Evolutionary conservation across 2,329 filamentous ascomycete genomes (phyloP), one percentile per base, ranked within the genome.

Genomic region (Rutstroemia sydowiana): DNA sequence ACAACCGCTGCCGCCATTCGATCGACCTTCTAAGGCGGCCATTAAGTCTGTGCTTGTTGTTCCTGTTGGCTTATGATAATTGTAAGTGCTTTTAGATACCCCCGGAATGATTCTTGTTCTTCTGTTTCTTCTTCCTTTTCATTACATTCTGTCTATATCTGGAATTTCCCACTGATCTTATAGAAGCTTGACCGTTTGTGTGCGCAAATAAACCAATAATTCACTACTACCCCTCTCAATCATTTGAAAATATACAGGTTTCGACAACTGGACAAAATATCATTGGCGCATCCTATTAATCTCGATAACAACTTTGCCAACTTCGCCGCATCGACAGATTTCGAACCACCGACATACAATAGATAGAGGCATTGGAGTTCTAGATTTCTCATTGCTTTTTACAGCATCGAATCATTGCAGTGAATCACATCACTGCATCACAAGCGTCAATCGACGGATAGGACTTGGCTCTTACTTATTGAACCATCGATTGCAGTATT

Each of bases 1-100:
- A 51, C 30, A 51, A 21, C 48, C 48, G 23, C 41, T 45, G 48
- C 48, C 48, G 40, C 48, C 32, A 18, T 45, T 51, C n/a, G 23
- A 30, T n/a, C 48, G n/a, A 42, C 18, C n/a, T 40, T 7, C 37
- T 18, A 10, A 13, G 26, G 36, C 40, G 23, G 30, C 45, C 48
- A 39, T 30, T 45, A 21, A 42, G 30, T 30, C 23, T 18, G 26
- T 16, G 14, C 39, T 45, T 45, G 41, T 51, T 30, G 41, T 51
- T 37, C 18, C 21, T 20, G 23, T 20, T 26, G 34, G 34, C 34
- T 36, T 16, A 5, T 36, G 34, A n/a, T n/a, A n/a, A n/a, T n/a
- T 36, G 34, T 36, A 36, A 13, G 34, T 36, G 2, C 14, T n/a
- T 36, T 7, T 16, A n/a, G 10, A 18, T 18, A 40, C 21, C 4